A percentile compares a stretch with the other conserved stretches of the same genome.
Evolutionary conservation across 805 yeast species (phyloP).

Genomic region (Ogataea henricii): DNA sequence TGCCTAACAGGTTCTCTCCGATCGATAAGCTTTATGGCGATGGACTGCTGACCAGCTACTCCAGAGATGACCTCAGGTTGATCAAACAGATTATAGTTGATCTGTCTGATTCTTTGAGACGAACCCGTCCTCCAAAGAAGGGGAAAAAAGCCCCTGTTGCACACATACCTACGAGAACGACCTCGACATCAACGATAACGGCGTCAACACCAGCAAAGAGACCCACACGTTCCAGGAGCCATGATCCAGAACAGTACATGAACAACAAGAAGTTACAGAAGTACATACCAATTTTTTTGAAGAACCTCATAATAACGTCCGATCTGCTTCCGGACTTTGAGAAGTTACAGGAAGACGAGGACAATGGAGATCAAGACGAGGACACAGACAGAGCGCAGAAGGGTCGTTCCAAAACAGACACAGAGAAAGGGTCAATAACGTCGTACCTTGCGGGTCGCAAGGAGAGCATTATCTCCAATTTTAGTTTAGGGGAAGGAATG

Average conservation of each 20-base stretch:
- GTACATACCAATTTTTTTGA: constrained; percentile 33
- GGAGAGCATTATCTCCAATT: constrained; percentile 21
- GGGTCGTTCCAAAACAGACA: constrained; percentile 13
- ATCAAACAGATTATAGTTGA: constrained; percentile 22
- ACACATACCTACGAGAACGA: constrained; percentile 14
- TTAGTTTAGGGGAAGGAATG: constrained; percentile 9
- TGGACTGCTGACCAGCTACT: constrained; percentile 23
- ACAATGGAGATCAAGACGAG: constrained; percentile 6
- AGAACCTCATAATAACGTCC: constrained; percentile 29
- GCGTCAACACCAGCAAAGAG: neutral
- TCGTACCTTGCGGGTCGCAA: constrained; percentile 11
- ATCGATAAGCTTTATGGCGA: constrained; percentile 26
- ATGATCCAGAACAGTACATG: constrained; percentile 26
- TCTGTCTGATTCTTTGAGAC: constrained; percentile 24
- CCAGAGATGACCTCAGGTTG: constrained; percentile 23
- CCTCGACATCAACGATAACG: constrained; percentile 17
- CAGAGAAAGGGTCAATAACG: constrained; percentile 9
- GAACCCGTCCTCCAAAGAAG: constrained; percentile 2
- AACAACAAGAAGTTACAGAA: constrained; percentile 34
- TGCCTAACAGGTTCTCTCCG: constrained; percentile 3
- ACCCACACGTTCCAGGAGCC: neutral
- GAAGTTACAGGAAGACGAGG: constrained; percentile 9
- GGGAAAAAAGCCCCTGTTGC: neutral
- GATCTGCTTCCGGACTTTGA: constrained; percentile 26
- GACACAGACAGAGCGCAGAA: too few species aligned